A percentile compares a stretch with the other conserved stretches of the same genome.
These are phyloP conservation scores for Cryphonectria parasitica DNA, from an alignment of 2,329 filamentous ascomycete genomes.

Conservation along the genomic window DNA sequence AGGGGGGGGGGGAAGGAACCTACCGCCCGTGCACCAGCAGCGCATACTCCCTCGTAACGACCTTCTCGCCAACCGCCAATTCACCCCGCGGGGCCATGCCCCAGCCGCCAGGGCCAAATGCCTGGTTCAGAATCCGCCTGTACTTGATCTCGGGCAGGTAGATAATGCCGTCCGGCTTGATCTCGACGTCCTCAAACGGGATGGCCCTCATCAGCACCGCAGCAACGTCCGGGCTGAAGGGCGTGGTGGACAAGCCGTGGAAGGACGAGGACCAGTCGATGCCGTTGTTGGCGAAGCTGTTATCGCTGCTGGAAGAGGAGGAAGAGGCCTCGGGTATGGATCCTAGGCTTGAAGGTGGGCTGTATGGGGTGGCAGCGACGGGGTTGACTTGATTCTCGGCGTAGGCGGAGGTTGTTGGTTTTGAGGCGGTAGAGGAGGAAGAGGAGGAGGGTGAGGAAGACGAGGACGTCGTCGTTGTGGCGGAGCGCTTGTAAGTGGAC, in stretches of 20 bases:
- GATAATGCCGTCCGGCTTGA: conserved; percentile 96
- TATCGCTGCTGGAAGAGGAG: conserved; percentile 27
- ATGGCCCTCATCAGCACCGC: conserved; percentile 71
- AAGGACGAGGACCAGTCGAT: conserved; percentile 84
- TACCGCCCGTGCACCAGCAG: conserved; percentile 87
- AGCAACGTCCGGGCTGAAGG: conserved; percentile 73
- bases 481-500: conserved; percentile 22
- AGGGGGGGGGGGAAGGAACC: conserved; percentile 36
- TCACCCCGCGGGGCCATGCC: conserved; percentile 87
- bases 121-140: conserved; percentile 82
- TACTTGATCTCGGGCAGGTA: conserved; percentile 99
- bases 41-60: conserved; percentile 89
- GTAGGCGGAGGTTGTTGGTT: conserved; percentile 22
- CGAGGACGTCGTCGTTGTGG: conserved; percentile 15
- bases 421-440: conserved; percentile 9
- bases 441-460: conserved; percentile 4
- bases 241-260: conserved; percentile 72
- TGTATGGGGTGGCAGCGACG: conserved; percentile 20
- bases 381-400: conserved; percentile 26
- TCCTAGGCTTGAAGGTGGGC: conserved; percentile 9
- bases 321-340: conserved; percentile 24
- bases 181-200: conserved; percentile 78
- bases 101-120: conserved; percentile 96
- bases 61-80: conserved; percentile 79
- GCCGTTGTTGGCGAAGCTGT: conserved; percentile 29